Evolutionary conservation across 257 asterid genomes (phyloP), one percentile per base, ranked within the genome.

Genomic region (Solanum chilense): DNA sequence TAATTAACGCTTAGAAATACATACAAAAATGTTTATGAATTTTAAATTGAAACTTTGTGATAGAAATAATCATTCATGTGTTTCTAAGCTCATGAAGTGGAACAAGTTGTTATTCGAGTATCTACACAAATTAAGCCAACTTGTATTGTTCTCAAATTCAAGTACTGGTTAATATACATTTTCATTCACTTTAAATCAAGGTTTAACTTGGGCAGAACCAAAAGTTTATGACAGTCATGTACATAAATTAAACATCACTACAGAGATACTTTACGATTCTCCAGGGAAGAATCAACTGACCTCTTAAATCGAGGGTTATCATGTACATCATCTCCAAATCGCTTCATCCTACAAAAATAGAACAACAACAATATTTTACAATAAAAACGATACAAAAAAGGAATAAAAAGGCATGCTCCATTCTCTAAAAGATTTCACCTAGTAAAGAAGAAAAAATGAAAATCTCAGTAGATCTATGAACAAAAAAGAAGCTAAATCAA

Each of bases 341-440:
- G 95, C 95, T 93, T 94, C 99, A 97, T 97, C 89, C 88, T 94
- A 29, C 89, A 89, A 88, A 93, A 29, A 84, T 20, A 74, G 56
- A 39, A 85, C 83, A 83, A 16, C 44, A 89, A 86, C 35, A 88
- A 76, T 4, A 60, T 3, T 23, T 21, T 62, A 62, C 15, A 62
- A 10, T 62, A 23, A 62, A 62, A 62, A 62, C n/a, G 29, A n/a
- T 9, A 9, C 3, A 4, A 10, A 23, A 60, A 60, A 23, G n/a
- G 3, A 23, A 10, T 0, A 9, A 9, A 21, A 21, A 5, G 5
- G 14, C 69, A 60, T 60, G 15, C 6, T 60, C 27, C 69, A 23
- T 60, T 23, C 13, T 60, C 69, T 9, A 20, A 9, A 11, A 23
- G 29, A 23, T 23, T 12, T 60, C 27, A 9, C 29, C 69, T 60